phyloP scores from a whole-genome alignment of 2,329 filamentous ascomycete species.

The Stemphylium vesicarium region DNA sequence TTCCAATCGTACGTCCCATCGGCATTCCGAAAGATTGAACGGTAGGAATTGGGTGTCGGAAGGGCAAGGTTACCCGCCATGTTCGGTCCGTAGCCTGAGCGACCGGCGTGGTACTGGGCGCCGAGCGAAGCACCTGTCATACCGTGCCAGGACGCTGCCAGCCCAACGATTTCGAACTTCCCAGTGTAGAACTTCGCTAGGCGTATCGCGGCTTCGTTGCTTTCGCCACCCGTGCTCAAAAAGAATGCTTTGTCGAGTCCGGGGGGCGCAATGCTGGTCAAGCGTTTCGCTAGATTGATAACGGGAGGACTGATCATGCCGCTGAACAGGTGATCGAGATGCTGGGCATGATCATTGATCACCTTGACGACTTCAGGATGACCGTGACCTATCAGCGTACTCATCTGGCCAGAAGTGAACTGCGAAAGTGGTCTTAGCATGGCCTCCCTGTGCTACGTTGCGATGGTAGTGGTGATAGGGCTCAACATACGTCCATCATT shows the following conservation, averaged over 20 bases:
- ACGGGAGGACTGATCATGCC: constrained; percentile 47
- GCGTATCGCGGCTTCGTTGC: constrained; percentile 66
- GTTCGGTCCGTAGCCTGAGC: constrained; percentile 54
- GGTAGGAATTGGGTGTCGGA: constrained; percentile 66
- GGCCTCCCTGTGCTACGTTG: neutral
- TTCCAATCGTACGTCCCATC: constrained; percentile 71
- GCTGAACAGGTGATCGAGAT: constrained; percentile 45
- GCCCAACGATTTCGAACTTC: constrained; percentile 68
- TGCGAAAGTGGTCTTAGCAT: neutral
- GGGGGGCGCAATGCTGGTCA: constrained; percentile 32
- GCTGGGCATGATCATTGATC: constrained; percentile 33
- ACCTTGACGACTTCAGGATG: constrained; percentile 43
- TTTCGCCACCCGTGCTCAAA: constrained; percentile 44
- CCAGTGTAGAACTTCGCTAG: constrained; percentile 69
- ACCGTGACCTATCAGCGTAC: constrained; percentile 35
- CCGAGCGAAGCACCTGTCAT: constrained; percentile 61
- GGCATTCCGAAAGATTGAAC: constrained; percentile 64
- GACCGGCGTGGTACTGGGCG: constrained; percentile 62
- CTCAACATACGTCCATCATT: constrained; percentile 35
- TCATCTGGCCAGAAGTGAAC: constrained; percentile 19
- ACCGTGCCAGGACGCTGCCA: constrained; percentile 67
- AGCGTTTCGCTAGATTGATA: constrained; percentile 38
- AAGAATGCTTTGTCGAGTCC: constrained; percentile 46
- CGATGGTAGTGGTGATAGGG: neutral
- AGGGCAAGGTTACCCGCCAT: constrained; percentile 65